Percentiles rank a stretch among this genome's conserved stretches.
Evolutionary conservation across 306 rosid species (phyloP).

Genomic region (Pyrus betulifolia): DNA sequence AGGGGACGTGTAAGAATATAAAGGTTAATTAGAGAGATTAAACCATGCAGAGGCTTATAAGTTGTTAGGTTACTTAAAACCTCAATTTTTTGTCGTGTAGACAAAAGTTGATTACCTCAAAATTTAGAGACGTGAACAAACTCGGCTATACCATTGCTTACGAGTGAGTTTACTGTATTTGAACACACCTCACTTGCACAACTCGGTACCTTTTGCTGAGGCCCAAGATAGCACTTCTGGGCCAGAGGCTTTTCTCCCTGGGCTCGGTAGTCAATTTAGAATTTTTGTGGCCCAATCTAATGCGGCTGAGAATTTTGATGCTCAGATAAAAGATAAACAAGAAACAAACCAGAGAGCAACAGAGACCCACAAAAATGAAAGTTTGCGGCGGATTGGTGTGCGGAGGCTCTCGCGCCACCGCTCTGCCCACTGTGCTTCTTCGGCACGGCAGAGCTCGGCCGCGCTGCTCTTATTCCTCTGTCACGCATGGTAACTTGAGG

Average conservation of each 20-base stretch:
- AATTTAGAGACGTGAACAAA: too few relatives aligned
- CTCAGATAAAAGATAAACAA: background rate
- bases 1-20: too few relatives aligned
- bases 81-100: too few relatives aligned
- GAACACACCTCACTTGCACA: too few relatives aligned
- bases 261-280: background rate
- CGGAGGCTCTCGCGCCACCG: slow-evolving; percentile 57
- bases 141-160: too few relatives aligned
- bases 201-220: background rate
- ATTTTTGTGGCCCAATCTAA: background rate
- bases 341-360: background rate
- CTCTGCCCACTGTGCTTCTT: slow-evolving; percentile 47
- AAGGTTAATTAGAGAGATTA: too few relatives aligned
- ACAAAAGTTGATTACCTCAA: too few relatives aligned
- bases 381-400: slow-evolving; percentile 59
- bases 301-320: slow-evolving; percentile 9
- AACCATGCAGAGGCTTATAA: too few relatives aligned
- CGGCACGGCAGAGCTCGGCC: slow-evolving; percentile 34
- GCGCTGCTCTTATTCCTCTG: slow-evolving; percentile 41
- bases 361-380: slow-evolving; percentile 39
- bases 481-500: slow-evolving; percentile 25
- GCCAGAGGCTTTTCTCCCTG: background rate
- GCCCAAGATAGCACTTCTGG: background rate
- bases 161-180: too few relatives aligned
- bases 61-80: too few relatives aligned